Base-by-base conservation (phyloP, 2,329 filamentous ascomycete genomes). In the Didymella sp. region DNA sequence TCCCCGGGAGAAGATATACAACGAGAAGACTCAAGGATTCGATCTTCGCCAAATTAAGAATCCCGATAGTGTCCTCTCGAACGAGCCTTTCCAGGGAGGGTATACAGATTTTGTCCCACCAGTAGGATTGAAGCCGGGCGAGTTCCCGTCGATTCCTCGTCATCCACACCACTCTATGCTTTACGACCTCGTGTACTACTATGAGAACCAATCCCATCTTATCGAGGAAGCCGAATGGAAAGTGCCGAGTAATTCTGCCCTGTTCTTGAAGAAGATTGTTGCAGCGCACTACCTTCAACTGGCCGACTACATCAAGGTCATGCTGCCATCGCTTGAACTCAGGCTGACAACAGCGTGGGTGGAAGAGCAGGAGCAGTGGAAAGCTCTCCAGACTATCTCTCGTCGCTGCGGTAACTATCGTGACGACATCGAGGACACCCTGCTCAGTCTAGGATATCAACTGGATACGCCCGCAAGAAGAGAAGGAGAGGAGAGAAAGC, bases 321-420 rank as follows among this genome's bases (percentile, higher is more conserved):
- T 74, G 69, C 61, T 75, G 1, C 72, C 72, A 0, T 73, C 71
- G 0, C 60, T 75, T 19, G 72, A 75, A 51, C 65, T 74, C 2
- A 67, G 64, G 2, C 54, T 75, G 2, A 68, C 69, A 3, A 73
- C 70, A 0, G 70, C 66, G 1, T 74, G 72, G 71, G 64, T 70
- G 0, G 66, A 73, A 27, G 72, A 75, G 22, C 66, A 73, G 52
- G 71, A 73, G 24, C 73, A 75, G 55, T 75, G 73, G 72, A 71
- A 70, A 28, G 64, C 55, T 11, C 60, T 74, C 0, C 69, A 72
- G 38, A 74, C 68, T 17, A 73, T 73, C 6, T 71, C 66, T 6
- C 70, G 72, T 2, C 70, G 73, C 8, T 75, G 72, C 28, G 71
- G 73, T 7, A 74, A 75, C 49, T 74, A 73, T 19, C 60, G 70